A percentile compares a stretch with the other conserved stretches of the same genome.
Evolutionary conservation across 768 basidiomycete genomes (phyloP).

Genomic region (Hypholoma sublateritium): DNA sequence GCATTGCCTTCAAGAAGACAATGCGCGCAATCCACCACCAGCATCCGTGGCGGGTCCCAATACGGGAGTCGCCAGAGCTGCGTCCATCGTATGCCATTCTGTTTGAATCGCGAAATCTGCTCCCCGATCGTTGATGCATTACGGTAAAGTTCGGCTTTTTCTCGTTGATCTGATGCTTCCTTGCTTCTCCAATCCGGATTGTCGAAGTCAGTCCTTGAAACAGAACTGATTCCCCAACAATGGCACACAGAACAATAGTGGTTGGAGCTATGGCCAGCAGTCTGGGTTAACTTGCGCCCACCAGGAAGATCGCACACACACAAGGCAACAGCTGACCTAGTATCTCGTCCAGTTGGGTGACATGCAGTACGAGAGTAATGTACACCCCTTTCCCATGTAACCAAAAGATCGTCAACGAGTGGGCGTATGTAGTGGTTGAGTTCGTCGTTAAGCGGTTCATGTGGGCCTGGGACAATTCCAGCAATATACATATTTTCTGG

Average conservation of each 20-base stretch:
- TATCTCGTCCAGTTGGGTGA: conserved; percentile 17
- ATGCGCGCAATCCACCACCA: conserved; percentile 33
- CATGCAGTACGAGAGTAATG: conserved; percentile 14
- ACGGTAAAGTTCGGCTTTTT: conserved; percentile 20
- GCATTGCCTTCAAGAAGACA: conserved; percentile 23
- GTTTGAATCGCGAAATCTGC: conserved; percentile 9
- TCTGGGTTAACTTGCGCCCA: conserved; percentile 20
- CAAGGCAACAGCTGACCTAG: conserved; percentile 22
- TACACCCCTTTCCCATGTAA: conserved; percentile 15
- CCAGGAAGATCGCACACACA: conserved; percentile 30
- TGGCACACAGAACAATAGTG: conserved; percentile 18
- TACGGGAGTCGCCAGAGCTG: conserved; percentile 29
- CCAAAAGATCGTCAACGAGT: conserved; percentile 27
- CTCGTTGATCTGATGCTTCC: conserved; percentile 3
- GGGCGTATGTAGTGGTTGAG: conserved; percentile 31
- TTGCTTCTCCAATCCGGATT: conserved; percentile 17
- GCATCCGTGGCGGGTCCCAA: conserved; percentile 28
- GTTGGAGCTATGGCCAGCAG: conserved; percentile 8
- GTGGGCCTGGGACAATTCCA: conserved; percentile 27
- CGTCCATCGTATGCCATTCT: conserved; percentile 26
- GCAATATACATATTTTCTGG: conserved; percentile 28
- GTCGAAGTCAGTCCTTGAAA: conserved; percentile 19
- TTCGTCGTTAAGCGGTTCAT: conserved; percentile 23
- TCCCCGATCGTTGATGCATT: conserved; percentile 7
- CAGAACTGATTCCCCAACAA: background rate